These are phyloP conservation scores for Vaccinium myrtillus DNA, from an alignment of 148 eudicot species.

Conservation along the genomic window DNA sequence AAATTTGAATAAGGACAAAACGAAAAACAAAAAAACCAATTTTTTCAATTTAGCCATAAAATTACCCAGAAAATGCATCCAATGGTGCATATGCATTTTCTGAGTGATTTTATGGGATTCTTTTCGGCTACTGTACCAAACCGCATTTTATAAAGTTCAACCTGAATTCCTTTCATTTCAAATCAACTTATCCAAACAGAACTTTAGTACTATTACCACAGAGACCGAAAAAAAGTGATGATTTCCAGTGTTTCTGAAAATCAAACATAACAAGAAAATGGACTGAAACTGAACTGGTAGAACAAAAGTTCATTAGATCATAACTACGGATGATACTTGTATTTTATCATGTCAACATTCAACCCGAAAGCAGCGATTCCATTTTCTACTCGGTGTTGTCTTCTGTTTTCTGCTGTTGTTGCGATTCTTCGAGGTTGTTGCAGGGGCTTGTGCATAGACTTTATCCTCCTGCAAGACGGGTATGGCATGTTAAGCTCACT, in stretches of 20 bases:
- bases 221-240: not conserved
- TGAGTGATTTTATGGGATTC: too few relatives aligned
- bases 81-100: too few relatives aligned
- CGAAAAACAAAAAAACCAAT: too few relatives aligned
- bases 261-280: not conserved
- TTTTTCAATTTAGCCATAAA: too few relatives aligned
- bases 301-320: not conserved
- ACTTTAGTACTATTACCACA: not conserved
- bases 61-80: too few relatives aligned
- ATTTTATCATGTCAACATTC: slow-evolving; percentile 1
- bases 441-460: not conserved
- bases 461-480: slow-evolving; percentile 18
- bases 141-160: too few relatives aligned
- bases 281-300: not conserved
- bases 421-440: not conserved
- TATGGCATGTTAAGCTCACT: not conserved
- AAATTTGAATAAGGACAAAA: too few relatives aligned
- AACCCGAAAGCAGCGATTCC: slow-evolving; percentile 14
- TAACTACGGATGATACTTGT: not conserved
- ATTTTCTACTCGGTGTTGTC: slow-evolving; percentile 3
- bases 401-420: not conserved
- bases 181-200: not conserved
- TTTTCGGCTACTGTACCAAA: too few relatives aligned
- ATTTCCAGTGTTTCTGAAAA: not conserved
- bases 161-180: too few relatives aligned